Percentiles rank a stretch among this genome's conserved stretches.
These are phyloP conservation scores for Acacia concinna DNA, from an alignment of 331 rosid species.

Conservation along the genomic window DNA sequence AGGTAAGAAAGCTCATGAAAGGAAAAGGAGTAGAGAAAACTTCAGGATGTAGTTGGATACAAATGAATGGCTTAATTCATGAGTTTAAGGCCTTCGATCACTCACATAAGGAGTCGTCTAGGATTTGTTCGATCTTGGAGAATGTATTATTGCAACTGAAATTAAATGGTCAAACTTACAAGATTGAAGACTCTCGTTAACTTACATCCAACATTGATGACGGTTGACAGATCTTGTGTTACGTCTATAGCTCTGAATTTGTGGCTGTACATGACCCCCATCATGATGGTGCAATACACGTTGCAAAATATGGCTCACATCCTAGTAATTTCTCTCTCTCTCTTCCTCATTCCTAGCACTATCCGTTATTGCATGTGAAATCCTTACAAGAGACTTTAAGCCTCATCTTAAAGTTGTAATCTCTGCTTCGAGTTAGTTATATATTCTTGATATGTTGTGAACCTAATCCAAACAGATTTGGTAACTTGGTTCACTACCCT, in stretches of 20 bases:
- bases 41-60: constrained; percentile 56
- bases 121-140: constrained; percentile 37
- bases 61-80: constrained; percentile 42
- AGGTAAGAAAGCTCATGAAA: constrained; percentile 57
- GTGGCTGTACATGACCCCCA: not conserved
- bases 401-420: not conserved
- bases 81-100: constrained; percentile 43
- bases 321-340: not conserved
- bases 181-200: not conserved
- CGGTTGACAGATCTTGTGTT: constrained; percentile 3
- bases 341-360: not conserved
- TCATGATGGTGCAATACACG: not conserved
- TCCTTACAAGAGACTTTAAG: not conserved
- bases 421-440: not conserved
- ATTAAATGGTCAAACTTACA: constrained; percentile 8
- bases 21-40: constrained; percentile 40
- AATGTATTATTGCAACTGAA: constrained; percentile 31
- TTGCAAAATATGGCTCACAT: not conserved
- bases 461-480: not conserved
- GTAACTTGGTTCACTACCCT: not conserved
- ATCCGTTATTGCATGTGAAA: not conserved
- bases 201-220: not conserved
- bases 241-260: not conserved
- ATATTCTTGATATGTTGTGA: not conserved
- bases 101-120: constrained; percentile 33